Evolutionary conservation across 176 grass and related monocot genomes (phyloP).

Genomic region (Olyra latifolia): DNA sequence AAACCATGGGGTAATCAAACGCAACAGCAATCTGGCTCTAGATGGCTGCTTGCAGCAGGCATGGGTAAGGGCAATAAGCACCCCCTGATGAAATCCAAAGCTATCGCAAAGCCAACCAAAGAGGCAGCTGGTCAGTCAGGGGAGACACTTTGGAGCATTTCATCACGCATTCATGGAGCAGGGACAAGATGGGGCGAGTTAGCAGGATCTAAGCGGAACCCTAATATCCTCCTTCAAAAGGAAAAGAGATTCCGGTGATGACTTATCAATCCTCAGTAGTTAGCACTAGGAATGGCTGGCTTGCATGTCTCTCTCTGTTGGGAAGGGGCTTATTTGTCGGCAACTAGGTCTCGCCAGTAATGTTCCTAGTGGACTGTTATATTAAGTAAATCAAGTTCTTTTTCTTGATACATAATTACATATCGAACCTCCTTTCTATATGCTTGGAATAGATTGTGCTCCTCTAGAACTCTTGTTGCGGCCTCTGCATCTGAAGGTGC

Average conservation of each 20-base stretch:
- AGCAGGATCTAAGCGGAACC: constrained; percentile 61
- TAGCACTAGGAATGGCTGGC: neutral
- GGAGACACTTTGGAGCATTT: constrained; percentile 95
- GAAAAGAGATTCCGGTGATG: constrained; percentile 62
- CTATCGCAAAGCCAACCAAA: constrained; percentile 41
- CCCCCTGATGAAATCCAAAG: constrained; percentile 85
- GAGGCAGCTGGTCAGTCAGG: constrained; percentile 45
- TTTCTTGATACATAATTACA: neutral
- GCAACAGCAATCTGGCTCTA: constrained; percentile 87
- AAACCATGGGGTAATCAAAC: constrained; percentile 77
- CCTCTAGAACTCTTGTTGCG: constrained; percentile 5
- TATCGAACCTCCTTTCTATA: neutral
- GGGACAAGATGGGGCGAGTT: constrained; percentile 56
- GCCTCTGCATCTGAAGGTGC: constrained; percentile 6
- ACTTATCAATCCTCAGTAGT: neutral
- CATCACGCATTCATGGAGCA: constrained; percentile 69
- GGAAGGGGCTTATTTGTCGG: neutral
- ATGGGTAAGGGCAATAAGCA: constrained; percentile 93
- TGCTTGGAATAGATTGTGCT: constrained; percentile 5
- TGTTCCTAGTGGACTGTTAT: constrained; percentile 1
- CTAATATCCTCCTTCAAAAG: constrained; percentile 79
- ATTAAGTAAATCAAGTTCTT: constrained; percentile 37
- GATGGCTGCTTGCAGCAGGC: constrained; percentile 94
- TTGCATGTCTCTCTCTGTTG: neutral
- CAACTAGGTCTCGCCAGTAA: neutral